Evolutionary conservation across 768 basidiomycete species (phyloP).

Genomic region (Leccinum obscurum): DNA sequence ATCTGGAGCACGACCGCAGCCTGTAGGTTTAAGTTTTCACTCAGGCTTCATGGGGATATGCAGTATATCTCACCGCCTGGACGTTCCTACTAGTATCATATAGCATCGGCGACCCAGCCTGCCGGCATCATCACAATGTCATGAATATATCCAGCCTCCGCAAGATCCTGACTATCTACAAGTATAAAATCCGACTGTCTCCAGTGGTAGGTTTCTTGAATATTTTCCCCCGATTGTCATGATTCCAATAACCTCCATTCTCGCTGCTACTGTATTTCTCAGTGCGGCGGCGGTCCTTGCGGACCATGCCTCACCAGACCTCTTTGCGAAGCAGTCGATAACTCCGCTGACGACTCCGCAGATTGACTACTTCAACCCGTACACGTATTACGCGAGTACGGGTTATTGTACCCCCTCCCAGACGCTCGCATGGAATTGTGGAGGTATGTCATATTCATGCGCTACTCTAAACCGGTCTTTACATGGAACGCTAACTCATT

Average conservation of each 20-base stretch:
- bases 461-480: too few species aligned
- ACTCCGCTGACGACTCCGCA: too few species aligned
- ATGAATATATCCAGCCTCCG: background rate
- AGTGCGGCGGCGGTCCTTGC: conserved; percentile 4
- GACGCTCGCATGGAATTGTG: too few species aligned
- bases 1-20: too few species aligned
- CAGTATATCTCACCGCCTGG: background rate
- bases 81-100: too few species aligned
- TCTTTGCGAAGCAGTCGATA: conserved; percentile 40
- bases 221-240: background rate
- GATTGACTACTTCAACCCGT: too few species aligned
- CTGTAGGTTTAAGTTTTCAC: too few species aligned
- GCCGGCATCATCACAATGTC: background rate
- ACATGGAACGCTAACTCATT: too few species aligned
- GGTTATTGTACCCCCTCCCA: too few species aligned
- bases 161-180: background rate
- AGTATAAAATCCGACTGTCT: background rate
- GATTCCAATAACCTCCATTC: conserved; percentile 19
- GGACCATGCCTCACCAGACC: conserved; percentile 22
- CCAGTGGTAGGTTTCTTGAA: conserved; percentile 3
- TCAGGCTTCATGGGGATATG: too few species aligned
- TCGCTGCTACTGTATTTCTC: conserved; percentile 19
- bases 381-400: too few species aligned
- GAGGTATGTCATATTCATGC: too few species aligned
- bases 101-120: background rate